phyloP scores from a whole-genome alignment of 192 early-diverging fungal genomes.

The Backusella psychrophila region DNA sequence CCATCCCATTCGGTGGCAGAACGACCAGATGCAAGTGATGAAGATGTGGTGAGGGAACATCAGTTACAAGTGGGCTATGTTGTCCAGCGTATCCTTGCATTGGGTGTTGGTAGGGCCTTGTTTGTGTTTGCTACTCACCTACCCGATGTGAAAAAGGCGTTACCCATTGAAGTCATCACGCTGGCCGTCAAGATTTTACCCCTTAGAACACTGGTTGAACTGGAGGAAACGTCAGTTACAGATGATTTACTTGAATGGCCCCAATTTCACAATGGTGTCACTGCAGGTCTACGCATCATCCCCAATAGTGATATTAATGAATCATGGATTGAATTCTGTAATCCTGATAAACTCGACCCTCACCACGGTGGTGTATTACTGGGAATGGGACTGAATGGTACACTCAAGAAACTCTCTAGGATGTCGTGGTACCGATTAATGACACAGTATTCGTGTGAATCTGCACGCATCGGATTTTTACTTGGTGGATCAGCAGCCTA shows the following conservation, averaged over 20 bases:
- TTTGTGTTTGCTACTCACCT: slow-evolving; percentile 62
- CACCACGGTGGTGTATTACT: slow-evolving; percentile 81
- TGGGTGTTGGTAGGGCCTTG: slow-evolving; percentile 65
- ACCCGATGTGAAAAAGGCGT: slow-evolving; percentile 52
- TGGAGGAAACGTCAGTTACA: slow-evolving; percentile 39
- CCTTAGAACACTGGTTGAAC: slow-evolving; percentile 49
- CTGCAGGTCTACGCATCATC: slow-evolving; percentile 69
- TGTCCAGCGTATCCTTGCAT: slow-evolving; percentile 55
- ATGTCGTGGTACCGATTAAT: slow-evolving; percentile 59
- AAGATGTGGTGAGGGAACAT: slow-evolving; percentile 39
- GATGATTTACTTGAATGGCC: slow-evolving; percentile 70
- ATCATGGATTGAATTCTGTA: slow-evolving; percentile 82
- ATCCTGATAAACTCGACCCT: slow-evolving; percentile 49
- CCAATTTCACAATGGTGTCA: slow-evolving; percentile 86
- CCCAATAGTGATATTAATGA: slow-evolving; percentile 54
- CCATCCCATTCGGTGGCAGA: not conserved
- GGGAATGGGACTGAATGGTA: slow-evolving; percentile 78
- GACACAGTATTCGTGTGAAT: slow-evolving; percentile 54
- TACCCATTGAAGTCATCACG: slow-evolving; percentile 55
- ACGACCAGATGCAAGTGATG: slow-evolving; percentile 10
- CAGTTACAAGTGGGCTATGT: slow-evolving; percentile 45
- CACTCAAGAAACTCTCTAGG: slow-evolving; percentile 61
- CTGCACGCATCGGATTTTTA: slow-evolving; percentile 71
- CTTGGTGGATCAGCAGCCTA: slow-evolving; percentile 74
- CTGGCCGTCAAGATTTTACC: slow-evolving; percentile 68